Evolutionary conservation across 2,329 filamentous ascomycete species (phyloP).

Genomic region (Colletotrichum sp.): DNA sequence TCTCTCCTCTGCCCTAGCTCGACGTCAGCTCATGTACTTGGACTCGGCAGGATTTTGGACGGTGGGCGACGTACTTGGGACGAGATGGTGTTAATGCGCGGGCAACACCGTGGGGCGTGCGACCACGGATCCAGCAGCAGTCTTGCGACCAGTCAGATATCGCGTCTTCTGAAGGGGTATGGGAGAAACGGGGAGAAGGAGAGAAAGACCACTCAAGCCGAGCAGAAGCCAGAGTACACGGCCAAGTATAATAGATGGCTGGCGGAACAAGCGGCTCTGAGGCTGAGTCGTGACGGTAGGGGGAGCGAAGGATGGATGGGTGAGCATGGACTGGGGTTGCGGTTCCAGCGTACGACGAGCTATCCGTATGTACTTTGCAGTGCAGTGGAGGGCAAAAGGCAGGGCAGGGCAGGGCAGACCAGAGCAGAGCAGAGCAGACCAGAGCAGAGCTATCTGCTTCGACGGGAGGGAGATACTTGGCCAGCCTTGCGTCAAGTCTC

Average conservation of each 20-base stretch:
- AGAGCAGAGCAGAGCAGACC: too few relatives aligned
- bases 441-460: background rate
- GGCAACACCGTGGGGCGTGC: background rate
- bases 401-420: background rate
- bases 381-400: background rate
- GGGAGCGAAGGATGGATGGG: background rate
- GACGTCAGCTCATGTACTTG: background rate
- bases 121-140: background rate
- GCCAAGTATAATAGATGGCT: background rate
- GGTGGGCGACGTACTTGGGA: background rate
- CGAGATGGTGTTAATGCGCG: background rate
- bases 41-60: background rate
- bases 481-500: background rate
- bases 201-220: background rate
- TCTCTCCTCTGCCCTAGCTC: background rate
- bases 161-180: background rate
- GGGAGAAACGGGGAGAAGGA: background rate
- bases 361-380: background rate
- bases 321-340: background rate
- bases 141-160: slow-evolving; percentile 1
- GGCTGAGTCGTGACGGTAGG: slow-evolving; percentile 23
- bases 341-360: background rate
- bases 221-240: background rate
- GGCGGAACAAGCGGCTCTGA: slow-evolving; percentile 27
- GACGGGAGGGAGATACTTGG: background rate